Evolutionary conservation across 257 asterid species (phyloP), one percentile per base, ranked within the genome.

Genomic region (Perilla frutescens): DNA sequence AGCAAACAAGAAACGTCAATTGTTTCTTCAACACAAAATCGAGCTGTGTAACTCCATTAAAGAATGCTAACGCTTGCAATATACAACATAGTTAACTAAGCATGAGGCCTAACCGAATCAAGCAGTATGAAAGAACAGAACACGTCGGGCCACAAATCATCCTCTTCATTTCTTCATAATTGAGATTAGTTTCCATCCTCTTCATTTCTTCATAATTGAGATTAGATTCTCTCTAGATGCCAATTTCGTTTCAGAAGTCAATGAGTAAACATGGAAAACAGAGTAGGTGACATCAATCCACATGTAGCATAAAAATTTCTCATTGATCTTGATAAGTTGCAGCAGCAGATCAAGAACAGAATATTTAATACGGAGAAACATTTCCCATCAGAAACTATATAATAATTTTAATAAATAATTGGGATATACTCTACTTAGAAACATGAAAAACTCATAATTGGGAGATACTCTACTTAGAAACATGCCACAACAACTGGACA

Each of bases 301-400:
- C 44, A n/a, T 34, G 43, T 67, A 3, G 60, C 34, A 62, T 34
- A 41, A 50, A 55, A 45, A 37, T 71, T 71, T 60, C 57, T 61
- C 69, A 74, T 57, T 58, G 51, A 56, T 65, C 58, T 45, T 48
- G 70, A 56, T 56, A 49, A 58, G 31, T 31, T 45, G 67, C 63
- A 79, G 72, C 66, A 57, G 29, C n/a, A n/a, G n/a, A 70, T 70
- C 84, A 83, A 76, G 73, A 73, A 44, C 78, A 70, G 10, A 74
- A 68, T 39, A n/a, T 77, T 51, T 13, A 58, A 54, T 31, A 44
- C 70, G 72, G 34, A 32, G 12, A n/a, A n/a, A n/a, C n/a, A n/a
- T n/a, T n/a, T n/a, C n/a, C n/a, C n/a, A n/a, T n/a, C n/a, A n/a
- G n/a, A n/a, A n/a, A n/a, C n/a, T n/a, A n/a, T n/a, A n/a, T n/a